Evolutionary conservation across 2,329 filamentous ascomycete genomes (phyloP).

Genomic region (Stemphylium lycopersici): DNA sequence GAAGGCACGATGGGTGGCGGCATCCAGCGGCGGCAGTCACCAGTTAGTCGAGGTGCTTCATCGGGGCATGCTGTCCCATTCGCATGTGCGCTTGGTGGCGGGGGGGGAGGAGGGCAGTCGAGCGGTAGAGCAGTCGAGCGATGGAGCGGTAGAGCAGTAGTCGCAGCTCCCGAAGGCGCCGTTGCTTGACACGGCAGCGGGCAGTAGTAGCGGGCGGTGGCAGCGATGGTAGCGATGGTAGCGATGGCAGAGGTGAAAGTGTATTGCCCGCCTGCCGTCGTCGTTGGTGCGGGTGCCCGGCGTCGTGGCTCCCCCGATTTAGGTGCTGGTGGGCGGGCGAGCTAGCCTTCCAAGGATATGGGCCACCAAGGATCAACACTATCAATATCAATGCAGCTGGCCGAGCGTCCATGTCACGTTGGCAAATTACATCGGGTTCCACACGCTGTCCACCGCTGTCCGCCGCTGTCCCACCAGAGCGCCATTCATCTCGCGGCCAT

Average conservation of each 20-base stretch:
- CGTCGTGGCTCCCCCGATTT: constrained; percentile 7
- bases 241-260: constrained; percentile 1
- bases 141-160: not conserved
- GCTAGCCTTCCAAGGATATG: not conserved
- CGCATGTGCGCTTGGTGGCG: constrained; percentile 17
- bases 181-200: constrained; percentile 3
- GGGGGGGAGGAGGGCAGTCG: constrained; percentile 7
- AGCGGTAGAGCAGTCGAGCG: not conserved
- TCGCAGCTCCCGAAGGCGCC: constrained; percentile 5
- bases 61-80: constrained; percentile 1
- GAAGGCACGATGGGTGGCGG: constrained; percentile 3
- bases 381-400: not conserved
- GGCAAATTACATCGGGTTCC: not conserved
- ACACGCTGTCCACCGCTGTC: not conserved
- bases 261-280: not conserved
- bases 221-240: not conserved
- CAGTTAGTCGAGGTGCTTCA: constrained; percentile 19
- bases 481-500: no score
- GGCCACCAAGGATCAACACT: not conserved
- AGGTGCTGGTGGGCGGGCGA: constrained; percentile 1
- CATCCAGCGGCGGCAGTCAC: constrained; percentile 24
- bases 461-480: not conserved
- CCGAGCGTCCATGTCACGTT: not conserved
- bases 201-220: not conserved
- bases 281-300: not conserved